Base-by-base conservation (phyloP, 805 yeast genomes). In the Blastobotrys americana region DNA sequence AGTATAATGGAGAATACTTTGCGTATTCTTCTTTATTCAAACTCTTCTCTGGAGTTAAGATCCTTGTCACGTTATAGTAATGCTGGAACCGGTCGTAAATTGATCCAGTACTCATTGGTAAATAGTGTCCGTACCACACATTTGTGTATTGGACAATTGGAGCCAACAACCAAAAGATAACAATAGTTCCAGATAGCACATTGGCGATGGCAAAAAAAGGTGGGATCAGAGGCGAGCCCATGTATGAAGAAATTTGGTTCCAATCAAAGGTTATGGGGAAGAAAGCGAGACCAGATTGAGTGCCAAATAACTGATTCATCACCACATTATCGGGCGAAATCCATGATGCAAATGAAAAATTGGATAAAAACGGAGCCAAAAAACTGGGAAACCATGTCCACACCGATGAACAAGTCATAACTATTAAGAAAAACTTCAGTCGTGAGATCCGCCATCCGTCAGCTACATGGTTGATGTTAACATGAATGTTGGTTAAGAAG, bases 211-310 rank as follows among this genome's bases (percentile, higher is more conserved):
- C 71, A 44, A 69, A 66, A 17, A 71, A 65, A 16, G 87, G 86
- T 6, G 84, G 81, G 43, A 78, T 69, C 56, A 82, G 68, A 8
- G 87, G 86, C 17, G 80, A 74, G 15, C 80, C 80, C 50, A 76
- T 63, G 61, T 70, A 73, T 25, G 65, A 67, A 5, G 78, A 72
- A 34, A 80, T 66, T 55, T 77, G 77, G 54, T 74, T 73, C 85
- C 85, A 82, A 61, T 81, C 86, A 55, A 82, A 79, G 15, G 83
- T 76, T 37, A 80, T 58, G 8, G 88, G 88, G 51, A 79, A 60
- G 57, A 79, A 56, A 17, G 85, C 87, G 47, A 81, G 63, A 10
- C 89, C 89, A 13, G 76, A 63, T 6, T 64, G 49, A 4, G 74
- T 67, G 40, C 90, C 90, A 52, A 82, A 81, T 15, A 82, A 65